phyloP scores from a whole-genome alignment of 2,329 filamentous ascomycete genomes.

The Penicillium sp. region DNA sequence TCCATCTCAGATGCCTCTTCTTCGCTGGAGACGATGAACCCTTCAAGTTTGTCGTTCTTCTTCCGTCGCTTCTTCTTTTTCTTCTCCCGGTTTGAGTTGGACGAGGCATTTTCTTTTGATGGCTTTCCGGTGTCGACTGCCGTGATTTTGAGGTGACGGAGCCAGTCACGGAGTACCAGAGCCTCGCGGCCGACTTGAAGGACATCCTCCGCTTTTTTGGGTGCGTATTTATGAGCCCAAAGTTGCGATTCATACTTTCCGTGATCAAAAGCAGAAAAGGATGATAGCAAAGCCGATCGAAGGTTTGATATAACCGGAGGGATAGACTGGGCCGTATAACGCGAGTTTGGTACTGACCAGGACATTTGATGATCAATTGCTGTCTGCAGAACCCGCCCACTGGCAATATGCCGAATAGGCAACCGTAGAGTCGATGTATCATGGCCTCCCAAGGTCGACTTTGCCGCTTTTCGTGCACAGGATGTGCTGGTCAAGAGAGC shows the following conservation, averaged over 20 bases:
- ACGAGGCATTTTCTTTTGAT: conserved; percentile 26
- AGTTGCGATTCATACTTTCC: conserved; percentile 65
- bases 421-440: conserved; percentile 22
- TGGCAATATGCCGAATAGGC: conserved; percentile 28
- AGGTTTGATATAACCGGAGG: conserved; percentile 57
- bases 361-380: conserved; percentile 30
- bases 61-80: conserved; percentile 58
- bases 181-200: conserved; percentile 70
- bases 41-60: conserved; percentile 66
- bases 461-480: conserved; percentile 7
- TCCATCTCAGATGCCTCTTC: conserved; percentile 67
- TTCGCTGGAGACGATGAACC: conserved; percentile 72
- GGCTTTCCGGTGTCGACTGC: conserved; percentile 61
- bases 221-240: conserved; percentile 85
- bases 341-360: conserved; percentile 7
- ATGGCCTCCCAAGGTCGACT: not conserved
- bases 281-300: conserved; percentile 55
- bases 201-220: conserved; percentile 62
- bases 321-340: conserved; percentile 26
- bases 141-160: conserved; percentile 68
- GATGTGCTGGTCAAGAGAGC: conserved; percentile 23
- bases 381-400: conserved; percentile 27
- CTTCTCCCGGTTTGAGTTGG: conserved; percentile 24
- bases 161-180: conserved; percentile 70
- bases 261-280: conserved; percentile 73